Evolutionary conservation across 2,329 filamentous ascomycete species (phyloP), one percentile per base, ranked within the genome.

Genomic region (Aspergillaceae sp.): DNA sequence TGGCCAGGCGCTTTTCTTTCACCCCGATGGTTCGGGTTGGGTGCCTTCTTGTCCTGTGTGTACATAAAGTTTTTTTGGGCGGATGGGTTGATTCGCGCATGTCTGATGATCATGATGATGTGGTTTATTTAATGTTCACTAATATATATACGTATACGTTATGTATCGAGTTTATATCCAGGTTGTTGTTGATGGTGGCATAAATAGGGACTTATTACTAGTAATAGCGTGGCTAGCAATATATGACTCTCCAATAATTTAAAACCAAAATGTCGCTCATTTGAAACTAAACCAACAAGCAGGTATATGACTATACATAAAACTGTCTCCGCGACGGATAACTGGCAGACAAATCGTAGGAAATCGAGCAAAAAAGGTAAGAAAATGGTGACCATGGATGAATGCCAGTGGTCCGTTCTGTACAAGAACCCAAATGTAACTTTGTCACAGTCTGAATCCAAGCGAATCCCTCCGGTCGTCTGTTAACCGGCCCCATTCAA

Each of bases 401-500:
- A 19, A 7, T 26, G 9, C 7, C 28, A 42, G 19, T 29, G 26
- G 41, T 45, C 29, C 43, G 28, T 30, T 45, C 49, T 33, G 26
- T 9, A 28, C 26, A 38, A 7, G 9, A 28, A 9, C 6, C 30
- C 5, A 40, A 40, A 37, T 35, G 40, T 41, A 9, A 45, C 10
- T 19, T 28, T 9, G 30, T 32, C 43, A 48, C 27, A 50, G 42
- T 44, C 49, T 59, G 55, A 67, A 74, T 7, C 69, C 71, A 40
- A 79, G 57, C 41, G 67, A 59, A 56, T 77, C 74, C 54, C 76
- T 67, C 45, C 58, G 58, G 56, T 88, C 83, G 64, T 85, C 78
- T 26, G 83, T 76, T 40, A 89, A 59, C 50, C 85, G 69, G 2
- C 76, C 85, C 83, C 86, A 92, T 69, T 92, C 87, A 19, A 92